Base-by-base conservation (phyloP, 75 land plant species). In the Cunninghamia lanceolata region DNA sequence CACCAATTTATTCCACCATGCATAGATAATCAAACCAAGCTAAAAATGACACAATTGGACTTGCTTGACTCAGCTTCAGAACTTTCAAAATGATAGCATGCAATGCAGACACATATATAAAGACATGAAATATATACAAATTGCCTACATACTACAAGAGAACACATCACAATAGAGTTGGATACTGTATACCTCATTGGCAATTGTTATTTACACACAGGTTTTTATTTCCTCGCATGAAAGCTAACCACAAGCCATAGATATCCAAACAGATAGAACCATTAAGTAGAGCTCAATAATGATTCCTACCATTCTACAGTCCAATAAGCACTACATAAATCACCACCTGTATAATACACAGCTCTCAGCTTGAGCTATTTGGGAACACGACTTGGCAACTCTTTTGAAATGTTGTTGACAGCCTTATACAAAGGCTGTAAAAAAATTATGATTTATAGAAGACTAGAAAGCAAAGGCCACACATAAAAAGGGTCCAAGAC, bases 371-470 rank as follows among this genome's bases (percentile, higher is more conserved):
- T 77, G 42, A 39, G 21, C 80, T 75, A 38, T 36, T 35, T 36
- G 21, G 78, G 4, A 77, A 17, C 43, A 39, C 28, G 28, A 77
- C 19, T 38, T 21, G 43, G 21, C 45, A 77, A 39, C 45, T 77
- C 21, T 17, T 39, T 77, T 19, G 9, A 77, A 38, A 38, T 39
- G 25, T 39, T 8, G 3, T 39, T 39, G 19, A 40, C 79, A 76
- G 79, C 25, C 42, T 76, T 9, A 38, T 40, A 77, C 43, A 77
- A 77, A 77, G 80, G 80, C 28, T 39, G 45, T 77, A 77, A 77
- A 39, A 77, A 21, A 10, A 16, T 0, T 39, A 77, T 19, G 8
- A 39, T 77, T 40, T 77, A n/a, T n/a, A 38, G 45, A 39, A 39
- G 80, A 39, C 42, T 39, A 40, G 43, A 39, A 17, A 77, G 2